Base-by-base conservation (phyloP, 768 basidiomycete species). In the Suillus lakei region DNA sequence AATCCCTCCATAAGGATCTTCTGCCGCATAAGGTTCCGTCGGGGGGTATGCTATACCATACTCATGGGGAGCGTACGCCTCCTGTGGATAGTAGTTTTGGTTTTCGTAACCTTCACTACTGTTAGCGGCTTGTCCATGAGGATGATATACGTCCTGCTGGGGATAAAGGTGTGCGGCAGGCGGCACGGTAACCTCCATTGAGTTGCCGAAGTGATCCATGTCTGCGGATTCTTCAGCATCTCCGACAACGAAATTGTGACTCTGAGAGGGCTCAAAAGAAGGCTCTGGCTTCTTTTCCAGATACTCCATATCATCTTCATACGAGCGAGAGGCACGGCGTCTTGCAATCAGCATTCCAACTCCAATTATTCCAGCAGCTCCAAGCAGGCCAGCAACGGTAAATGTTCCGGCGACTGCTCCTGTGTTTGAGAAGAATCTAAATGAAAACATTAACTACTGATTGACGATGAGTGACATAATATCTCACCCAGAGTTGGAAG, bases 331-430 rank as follows among this genome's bases (percentile, higher is more conserved):
- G 36, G 15, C 70, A 53, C 77, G 78, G n/a, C 75, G 75, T 67
- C 70, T 75, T 43, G 71, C 68, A 60, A 77, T 68, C 62, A 79
- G 48, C 60, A 78, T 64, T 5, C 70, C 65, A 55, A 69, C 65
- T 36, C 72, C 76, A 26, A 78, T 68, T 58, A 83, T 34, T 23
- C 74, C 67, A 23, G 74, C 78, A 50, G 81, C 15, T 23, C 66
- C 74, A 9, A 81, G 64, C 3, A 86, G 67, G 56, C 79, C 82
- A 61, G 80, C 76, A 63, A 78, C 74, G 46, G 80, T 76, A 65
- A 85, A 86, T 0, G 79, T 80, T 46, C 79, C 82, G 0, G 81
- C 85, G 23, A 84, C 81, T 0, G 82, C 85, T 41, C 77, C 81
- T 60, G 78, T 82, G 67, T 83, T 80, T 54, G 76, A 67, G 68